Conservation (phyloP, 2,329 filamentous ascomycete genomes). For the Byssochlamys sp. region DNA sequence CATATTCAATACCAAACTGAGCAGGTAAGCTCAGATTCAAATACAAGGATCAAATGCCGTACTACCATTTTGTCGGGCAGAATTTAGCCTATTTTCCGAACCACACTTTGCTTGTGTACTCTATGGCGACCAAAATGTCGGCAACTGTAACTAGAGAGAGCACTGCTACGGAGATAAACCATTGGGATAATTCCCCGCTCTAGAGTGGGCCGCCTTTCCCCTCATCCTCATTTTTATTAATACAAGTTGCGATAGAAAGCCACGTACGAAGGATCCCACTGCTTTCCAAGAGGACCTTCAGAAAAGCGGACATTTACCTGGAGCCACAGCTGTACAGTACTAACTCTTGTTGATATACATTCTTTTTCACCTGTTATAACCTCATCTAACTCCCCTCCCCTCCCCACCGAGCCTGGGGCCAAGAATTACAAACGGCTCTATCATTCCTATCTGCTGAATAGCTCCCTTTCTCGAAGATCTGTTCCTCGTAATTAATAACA, state of each 20-base stretch:
- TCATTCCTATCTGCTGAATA: not conserved
- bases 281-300: not conserved
- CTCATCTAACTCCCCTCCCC: not conserved
- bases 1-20: not conserved
- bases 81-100: not conserved
- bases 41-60: not conserved
- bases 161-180: not conserved
- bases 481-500: constrained; percentile 2
- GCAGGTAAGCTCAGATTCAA: not conserved
- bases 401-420: not conserved
- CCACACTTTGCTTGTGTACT: not conserved
- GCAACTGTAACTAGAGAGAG: not conserved
- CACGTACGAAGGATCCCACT: not conserved
- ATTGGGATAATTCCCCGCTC: not conserved
- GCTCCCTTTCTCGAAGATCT: not conserved
- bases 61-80: not conserved
- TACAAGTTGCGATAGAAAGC: not conserved
- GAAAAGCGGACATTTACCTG: not conserved
- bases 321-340: not conserved
- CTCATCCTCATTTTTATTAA: not conserved
- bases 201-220: not conserved
- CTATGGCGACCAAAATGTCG: not conserved
- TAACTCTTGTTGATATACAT: not conserved
- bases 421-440: not conserved
- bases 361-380: not conserved